These are phyloP conservation scores for Jaltomata sinuosa DNA, from an alignment of 257 asterid species.

Conservation along the genomic window DNA sequence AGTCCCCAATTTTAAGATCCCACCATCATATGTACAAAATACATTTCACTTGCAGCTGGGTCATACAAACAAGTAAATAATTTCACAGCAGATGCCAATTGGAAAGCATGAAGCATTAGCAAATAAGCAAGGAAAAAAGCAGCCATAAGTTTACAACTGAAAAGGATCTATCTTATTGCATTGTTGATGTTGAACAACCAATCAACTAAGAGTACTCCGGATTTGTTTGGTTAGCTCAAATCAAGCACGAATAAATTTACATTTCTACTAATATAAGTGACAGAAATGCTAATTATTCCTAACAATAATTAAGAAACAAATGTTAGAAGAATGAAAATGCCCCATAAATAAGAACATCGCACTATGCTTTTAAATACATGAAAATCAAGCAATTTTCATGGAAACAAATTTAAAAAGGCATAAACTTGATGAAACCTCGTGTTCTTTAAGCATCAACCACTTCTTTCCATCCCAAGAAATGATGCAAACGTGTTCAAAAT, in stretches of 20 bases:
- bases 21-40: neutral
- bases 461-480: neutral
- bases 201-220: neutral
- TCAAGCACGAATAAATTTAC: neutral
- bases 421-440: neutral
- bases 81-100: neutral
- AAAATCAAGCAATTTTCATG: neutral
- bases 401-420: slow-evolving; percentile 5
- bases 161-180: neutral
- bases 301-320: neutral
- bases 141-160: neutral
- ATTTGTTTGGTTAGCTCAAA: neutral
- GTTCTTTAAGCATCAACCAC: neutral
- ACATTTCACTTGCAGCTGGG: neutral
- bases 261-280: neutral
- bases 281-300: neutral
- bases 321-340: neutral
- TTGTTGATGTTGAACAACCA: neutral
- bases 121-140: neutral
- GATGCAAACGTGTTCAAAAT: slow-evolving; percentile 5
- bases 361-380: neutral
- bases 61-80: neutral
- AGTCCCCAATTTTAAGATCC: neutral
- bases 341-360: neutral
- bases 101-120: neutral